Evolutionary conservation across 257 asterid genomes (phyloP).

Genomic region (Solanum pinnatisectum): DNA sequence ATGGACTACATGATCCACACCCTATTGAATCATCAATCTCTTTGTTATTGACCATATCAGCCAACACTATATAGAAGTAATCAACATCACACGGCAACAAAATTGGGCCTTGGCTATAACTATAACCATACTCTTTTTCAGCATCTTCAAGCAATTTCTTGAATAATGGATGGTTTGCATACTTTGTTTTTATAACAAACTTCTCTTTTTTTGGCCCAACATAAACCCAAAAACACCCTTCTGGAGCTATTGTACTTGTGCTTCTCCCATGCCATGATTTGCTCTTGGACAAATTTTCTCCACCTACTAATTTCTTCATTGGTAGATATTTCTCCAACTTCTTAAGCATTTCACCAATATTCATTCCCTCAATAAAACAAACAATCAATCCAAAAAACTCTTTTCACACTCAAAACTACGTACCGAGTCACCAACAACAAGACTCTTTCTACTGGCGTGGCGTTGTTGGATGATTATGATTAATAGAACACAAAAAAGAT

Average conservation of each 20-base stretch:
- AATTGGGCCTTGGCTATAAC: constrained; percentile 36
- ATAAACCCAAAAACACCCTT: constrained; percentile 52
- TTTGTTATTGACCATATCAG: constrained; percentile 28
- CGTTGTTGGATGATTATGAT: not conserved
- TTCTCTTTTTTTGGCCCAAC: constrained; percentile 46
- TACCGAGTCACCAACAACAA: not conserved
- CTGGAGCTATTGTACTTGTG: constrained; percentile 17
- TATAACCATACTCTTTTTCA: constrained; percentile 49
- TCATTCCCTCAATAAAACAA: not conserved
- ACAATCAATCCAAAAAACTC: not conserved
- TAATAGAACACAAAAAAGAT: not conserved
- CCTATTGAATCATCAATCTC: not conserved
- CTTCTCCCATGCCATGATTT: constrained; percentile 6
- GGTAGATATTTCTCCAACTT: constrained; percentile 20
- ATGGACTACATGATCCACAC: constrained; percentile 7
- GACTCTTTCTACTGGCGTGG: not conserved
- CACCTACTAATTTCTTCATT: not conserved
- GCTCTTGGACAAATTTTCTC: constrained; percentile 5
- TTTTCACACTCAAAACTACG: not conserved
- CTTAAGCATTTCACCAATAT: not conserved
- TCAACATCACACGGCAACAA: constrained; percentile 51
- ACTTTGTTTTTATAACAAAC: constrained; percentile 38
- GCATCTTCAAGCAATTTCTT: constrained; percentile 62
- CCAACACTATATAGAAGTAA: constrained; percentile 32
- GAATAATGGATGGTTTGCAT: constrained; percentile 49